A percentile compares a stretch with the other conserved stretches of the same genome.
These are phyloP conservation scores for Penicillium taxi DNA, from an alignment of 495 filamentous ascomycete genomes.

Conservation along the genomic window DNA sequence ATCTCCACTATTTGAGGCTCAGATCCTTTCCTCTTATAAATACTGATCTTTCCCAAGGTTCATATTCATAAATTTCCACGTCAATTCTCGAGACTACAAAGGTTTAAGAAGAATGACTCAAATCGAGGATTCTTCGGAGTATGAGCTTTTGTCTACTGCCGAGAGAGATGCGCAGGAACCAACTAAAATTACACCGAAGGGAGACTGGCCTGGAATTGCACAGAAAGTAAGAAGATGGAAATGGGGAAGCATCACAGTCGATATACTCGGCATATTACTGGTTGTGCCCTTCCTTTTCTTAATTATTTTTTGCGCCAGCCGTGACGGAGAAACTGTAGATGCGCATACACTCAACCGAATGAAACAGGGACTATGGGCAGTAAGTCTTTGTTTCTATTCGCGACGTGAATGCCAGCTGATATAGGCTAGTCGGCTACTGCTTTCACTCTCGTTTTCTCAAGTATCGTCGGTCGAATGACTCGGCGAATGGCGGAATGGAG, in stretches of 20 bases:
- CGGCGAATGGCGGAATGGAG: conserved; percentile 1
- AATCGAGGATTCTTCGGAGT: too few species aligned
- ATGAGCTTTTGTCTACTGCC: background rate
- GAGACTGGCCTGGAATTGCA: background rate
- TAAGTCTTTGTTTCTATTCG: background rate
- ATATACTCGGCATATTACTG: background rate
- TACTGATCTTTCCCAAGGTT: too few species aligned
- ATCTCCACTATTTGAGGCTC: too few species aligned
- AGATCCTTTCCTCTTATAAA: too few species aligned
- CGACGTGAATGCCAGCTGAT: background rate
- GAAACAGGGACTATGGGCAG: conserved; percentile 2
- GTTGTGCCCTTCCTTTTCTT: conserved; percentile 1
- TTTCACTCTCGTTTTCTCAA: background rate
- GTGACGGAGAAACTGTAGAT: background rate
- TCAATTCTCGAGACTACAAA: too few species aligned
- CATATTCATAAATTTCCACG: too few species aligned
- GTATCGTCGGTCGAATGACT: background rate
- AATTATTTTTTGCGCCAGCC: background rate
- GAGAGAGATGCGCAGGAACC: background rate
- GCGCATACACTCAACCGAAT: background rate
- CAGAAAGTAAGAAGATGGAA: background rate
- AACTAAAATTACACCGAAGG: background rate
- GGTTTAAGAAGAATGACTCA: too few species aligned
- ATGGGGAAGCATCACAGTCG: conserved; percentile 1
- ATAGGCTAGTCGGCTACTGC: conserved; percentile 1